Percentiles rank a stretch among this genome's conserved stretches.
phyloP scores from a whole-genome alignment of 257 asterid genomes.

The Salvia splendens region DNA sequence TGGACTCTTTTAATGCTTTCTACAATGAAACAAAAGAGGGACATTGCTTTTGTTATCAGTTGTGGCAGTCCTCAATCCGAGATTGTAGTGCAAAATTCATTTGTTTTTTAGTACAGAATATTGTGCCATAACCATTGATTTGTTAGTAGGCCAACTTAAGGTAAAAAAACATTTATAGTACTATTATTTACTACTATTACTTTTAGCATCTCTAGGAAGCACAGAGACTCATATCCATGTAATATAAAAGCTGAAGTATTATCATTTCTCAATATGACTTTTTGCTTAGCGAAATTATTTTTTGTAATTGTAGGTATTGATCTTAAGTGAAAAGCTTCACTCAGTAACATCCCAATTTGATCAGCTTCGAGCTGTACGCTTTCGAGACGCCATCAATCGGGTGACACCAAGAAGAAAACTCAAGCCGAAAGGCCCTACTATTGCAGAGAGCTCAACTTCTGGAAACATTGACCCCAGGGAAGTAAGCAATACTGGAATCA shows the following conservation, averaged over 20 bases:
- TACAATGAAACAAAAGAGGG: not conserved
- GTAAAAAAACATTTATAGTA: not conserved
- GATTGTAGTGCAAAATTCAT: not conserved
- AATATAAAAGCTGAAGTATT: not conserved
- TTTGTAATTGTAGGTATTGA: slow-evolving; percentile 60
- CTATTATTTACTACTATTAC: not conserved
- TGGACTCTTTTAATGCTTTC: slow-evolving; percentile 5
- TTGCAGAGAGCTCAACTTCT: slow-evolving; percentile 43
- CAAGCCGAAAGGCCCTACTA: slow-evolving; percentile 38
- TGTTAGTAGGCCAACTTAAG: not conserved
- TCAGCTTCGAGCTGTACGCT: slow-evolving; percentile 88
- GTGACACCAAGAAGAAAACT: slow-evolving; percentile 76
- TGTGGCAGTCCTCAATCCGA: not conserved
- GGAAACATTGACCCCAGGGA: slow-evolving; percentile 36
- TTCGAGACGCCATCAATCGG: slow-evolving; percentile 88
- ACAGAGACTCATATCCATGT: not conserved
- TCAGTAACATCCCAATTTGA: slow-evolving; percentile 87
- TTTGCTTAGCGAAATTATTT: not conserved
- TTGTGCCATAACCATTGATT: not conserved
- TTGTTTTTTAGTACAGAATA: not conserved
- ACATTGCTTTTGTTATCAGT: not conserved
- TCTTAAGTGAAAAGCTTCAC: slow-evolving; percentile 87
- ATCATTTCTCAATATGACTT: not conserved
- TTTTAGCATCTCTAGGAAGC: not conserved
- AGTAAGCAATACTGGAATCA: slow-evolving; percentile 41